These are phyloP conservation scores for Diaporthe citrichinensis DNA, from an alignment of 2,329 filamentous ascomycete genomes.

Conservation along the genomic window DNA sequence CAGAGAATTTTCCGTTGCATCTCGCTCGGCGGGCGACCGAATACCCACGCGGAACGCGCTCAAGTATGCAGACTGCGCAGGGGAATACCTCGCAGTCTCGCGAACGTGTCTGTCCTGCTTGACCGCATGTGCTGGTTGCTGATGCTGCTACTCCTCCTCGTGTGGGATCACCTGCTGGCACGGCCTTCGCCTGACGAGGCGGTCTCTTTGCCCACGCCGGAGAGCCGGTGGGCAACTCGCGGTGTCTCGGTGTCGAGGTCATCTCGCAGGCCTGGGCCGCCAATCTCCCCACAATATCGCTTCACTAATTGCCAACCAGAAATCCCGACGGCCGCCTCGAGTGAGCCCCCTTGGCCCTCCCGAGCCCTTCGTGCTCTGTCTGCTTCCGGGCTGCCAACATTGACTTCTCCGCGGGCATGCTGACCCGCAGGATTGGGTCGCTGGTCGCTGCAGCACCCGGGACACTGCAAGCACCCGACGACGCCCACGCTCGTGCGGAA, in stretches of 20 bases:
- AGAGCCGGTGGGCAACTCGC: neutral
- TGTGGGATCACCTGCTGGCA: neutral
- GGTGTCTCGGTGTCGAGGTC: slow-evolving; percentile 3
- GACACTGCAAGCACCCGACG: slow-evolving; percentile 9
- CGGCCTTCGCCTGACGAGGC: slow-evolving; percentile 1
- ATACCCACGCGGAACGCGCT: neutral
- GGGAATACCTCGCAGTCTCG: neutral
- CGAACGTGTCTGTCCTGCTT: slow-evolving; percentile 6
- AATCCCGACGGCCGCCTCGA: neutral
- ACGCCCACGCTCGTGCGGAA: neutral
- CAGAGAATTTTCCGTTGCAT: neutral
- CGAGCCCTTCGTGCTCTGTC: neutral
- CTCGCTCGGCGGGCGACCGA: slow-evolving; percentile 19
- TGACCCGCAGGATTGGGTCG: slow-evolving; percentile 1
- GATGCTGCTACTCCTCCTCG: neutral
- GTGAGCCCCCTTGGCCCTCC: neutral
- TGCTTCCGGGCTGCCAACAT: neutral
- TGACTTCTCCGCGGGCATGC: slow-evolving; percentile 2
- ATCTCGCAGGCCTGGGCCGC: slow-evolving; percentile 21
- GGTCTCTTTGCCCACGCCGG: neutral
- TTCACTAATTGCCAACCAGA: slow-evolving; percentile 30
- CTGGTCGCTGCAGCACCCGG: slow-evolving; percentile 1
- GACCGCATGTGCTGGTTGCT: slow-evolving; percentile 10
- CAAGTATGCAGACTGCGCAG: neutral
- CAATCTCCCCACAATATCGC: slow-evolving; percentile 15